phyloP scores from a whole-genome alignment of 2,329 filamentous ascomycete species.

The Zymoseptoria crescenta region DNA sequence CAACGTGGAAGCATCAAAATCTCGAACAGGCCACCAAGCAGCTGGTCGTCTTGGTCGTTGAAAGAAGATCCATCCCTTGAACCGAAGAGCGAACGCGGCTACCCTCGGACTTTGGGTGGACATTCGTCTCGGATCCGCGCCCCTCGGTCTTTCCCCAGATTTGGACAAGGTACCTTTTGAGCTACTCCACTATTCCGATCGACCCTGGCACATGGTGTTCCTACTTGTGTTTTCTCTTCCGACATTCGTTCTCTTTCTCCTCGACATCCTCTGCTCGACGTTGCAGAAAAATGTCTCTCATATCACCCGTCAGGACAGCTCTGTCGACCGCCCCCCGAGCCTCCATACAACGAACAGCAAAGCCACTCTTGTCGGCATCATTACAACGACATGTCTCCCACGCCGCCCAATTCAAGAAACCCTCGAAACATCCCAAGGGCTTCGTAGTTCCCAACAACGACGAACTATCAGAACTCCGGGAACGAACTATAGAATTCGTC shows the following conservation, averaged over 20 bases:
- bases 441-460: constrained; percentile 61
- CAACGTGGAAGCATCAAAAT: not conserved
- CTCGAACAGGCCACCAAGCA: not conserved
- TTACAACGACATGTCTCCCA: constrained; percentile 45
- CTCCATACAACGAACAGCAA: constrained; percentile 3
- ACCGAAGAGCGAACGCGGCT: not conserved
- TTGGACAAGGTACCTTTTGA: not conserved
- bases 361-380: constrained; percentile 9
- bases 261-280: not conserved
- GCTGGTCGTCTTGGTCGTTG: not conserved
- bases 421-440: constrained; percentile 54
- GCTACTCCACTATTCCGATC: not conserved
- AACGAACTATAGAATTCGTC: constrained; percentile 81
- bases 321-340: constrained; percentile 15
- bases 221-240: not conserved
- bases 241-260: not conserved
- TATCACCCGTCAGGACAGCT: constrained; percentile 19
- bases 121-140: not conserved
- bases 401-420: not conserved
- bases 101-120: not conserved
- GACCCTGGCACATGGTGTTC: not conserved
- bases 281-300: constrained; percentile 12
- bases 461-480: constrained; percentile 73
- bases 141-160: not conserved
- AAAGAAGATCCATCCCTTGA: not conserved